phyloP scores from a whole-genome alignment of 2,329 filamentous ascomycete genomes.

The Aspergillus proliferans region DNA sequence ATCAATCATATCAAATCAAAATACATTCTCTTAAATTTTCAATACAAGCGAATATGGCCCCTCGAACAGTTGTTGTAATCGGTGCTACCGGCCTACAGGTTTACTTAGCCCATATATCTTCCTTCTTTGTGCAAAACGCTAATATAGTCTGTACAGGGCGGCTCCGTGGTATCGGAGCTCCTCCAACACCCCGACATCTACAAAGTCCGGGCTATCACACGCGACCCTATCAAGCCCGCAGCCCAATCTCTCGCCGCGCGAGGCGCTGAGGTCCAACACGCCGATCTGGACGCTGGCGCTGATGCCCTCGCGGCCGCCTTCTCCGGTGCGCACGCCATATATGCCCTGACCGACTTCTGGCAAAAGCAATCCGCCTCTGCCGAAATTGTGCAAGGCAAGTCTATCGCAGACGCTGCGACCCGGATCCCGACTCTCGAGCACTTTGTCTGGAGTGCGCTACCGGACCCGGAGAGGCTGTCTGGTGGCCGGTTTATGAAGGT shows the following conservation, averaged over 20 bases:
- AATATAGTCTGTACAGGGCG: conserved; percentile 28
- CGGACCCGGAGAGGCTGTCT: conserved; percentile 4
- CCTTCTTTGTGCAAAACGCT: neutral
- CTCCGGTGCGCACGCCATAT: conserved; percentile 5
- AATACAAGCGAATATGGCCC: neutral
- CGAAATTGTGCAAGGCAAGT: conserved; percentile 6
- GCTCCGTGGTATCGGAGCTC: conserved; percentile 41
- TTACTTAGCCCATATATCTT: too few relatives aligned
- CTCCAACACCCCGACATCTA: conserved; percentile 39
- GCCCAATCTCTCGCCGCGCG: conserved; percentile 16
- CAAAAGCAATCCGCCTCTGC: conserved; percentile 5
- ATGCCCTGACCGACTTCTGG: conserved; percentile 11
- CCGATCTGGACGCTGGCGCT: conserved; percentile 9
- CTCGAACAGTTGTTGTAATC: conserved; percentile 6
- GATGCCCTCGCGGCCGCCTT: conserved; percentile 4
- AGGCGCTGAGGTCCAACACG: conserved; percentile 14
- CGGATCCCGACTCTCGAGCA: conserved; percentile 2
- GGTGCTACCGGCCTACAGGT: conserved; percentile 10
- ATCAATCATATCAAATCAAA: neutral
- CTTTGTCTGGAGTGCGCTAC: conserved; percentile 8
- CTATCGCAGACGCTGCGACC: conserved; percentile 8
- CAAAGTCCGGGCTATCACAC: conserved; percentile 44
- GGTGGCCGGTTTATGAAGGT: conserved; percentile 5
- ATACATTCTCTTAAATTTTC: neutral
- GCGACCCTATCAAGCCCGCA: conserved; percentile 27